Evolutionary conservation across 108 stramenopile genomes (phyloP), one percentile per base, ranked within the genome.

Genomic region (Phaeodactylum tricornutum): DNA sequence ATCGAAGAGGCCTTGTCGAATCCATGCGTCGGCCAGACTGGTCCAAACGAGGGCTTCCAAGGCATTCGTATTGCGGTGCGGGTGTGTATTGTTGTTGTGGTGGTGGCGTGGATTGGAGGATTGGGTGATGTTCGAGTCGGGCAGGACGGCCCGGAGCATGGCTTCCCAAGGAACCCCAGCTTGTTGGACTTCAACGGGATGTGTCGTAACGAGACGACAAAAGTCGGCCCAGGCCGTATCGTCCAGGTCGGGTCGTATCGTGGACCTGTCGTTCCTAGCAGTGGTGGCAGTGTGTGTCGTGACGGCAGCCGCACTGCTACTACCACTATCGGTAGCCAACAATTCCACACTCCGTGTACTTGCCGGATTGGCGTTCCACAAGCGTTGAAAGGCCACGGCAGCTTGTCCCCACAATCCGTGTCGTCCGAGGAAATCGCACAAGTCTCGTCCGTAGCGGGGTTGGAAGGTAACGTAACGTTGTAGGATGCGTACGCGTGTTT

Each of bases 41-140:
- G 87, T 91, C 96, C 96, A 99, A 12, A 99, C 62, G 3, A 80
- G 74, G 0, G 95, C 98, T 38, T 92, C 87, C 75, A 97, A 84
- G 66, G 95, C 93, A 19, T 75, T 62, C 34, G 90, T 90, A n/a
- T n/a, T n/a, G n/a, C n/a, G n/a, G n/a, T n/a, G n/a, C n/a, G n/a
- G n/a, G n/a, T n/a, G n/a, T n/a, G n/a, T n/a, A n/a, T n/a, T n/a
- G n/a, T n/a, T n/a, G n/a, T n/a, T n/a, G n/a, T n/a, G n/a, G n/a
- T n/a, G n/a, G n/a, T n/a, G n/a, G n/a, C n/a, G n/a, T n/a, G n/a
- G n/a, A n/a, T n/a, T n/a, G 11, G 26, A 44, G 50, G 61, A 38
- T 37, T 51, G 33, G 11, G 47, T 42, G 2, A n/a, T 51, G 33
- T 54, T 56, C 3, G 50, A 37, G 26, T 56, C 64, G 23, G 47